A percentile compares a stretch with the other conserved stretches of the same genome.
Conservation (phyloP, 108 stramenopile species). For the Poteriospumella lacustris region DNA sequence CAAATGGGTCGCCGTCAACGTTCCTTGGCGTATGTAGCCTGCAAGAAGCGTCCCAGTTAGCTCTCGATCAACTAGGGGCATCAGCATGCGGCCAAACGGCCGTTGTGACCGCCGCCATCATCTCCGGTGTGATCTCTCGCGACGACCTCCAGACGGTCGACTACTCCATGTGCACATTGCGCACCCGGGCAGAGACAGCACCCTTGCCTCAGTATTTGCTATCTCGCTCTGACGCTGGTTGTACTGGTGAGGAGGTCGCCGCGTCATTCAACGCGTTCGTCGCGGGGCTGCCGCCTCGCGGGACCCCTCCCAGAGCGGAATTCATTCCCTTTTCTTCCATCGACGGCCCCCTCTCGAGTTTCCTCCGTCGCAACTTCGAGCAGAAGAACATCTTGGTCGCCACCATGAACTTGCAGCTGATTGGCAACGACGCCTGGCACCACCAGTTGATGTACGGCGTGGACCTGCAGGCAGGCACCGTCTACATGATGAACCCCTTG, state of each 20-base stretch:
- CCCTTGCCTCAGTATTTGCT: background rate
- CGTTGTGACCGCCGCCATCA: background rate
- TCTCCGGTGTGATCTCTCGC: background rate
- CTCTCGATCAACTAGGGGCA: background rate
- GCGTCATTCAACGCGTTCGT: background rate
- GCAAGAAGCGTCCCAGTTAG: background rate
- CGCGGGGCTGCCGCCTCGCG: too few relatives aligned
- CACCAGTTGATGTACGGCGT: background rate
- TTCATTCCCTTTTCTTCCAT: background rate
- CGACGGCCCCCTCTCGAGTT: background rate
- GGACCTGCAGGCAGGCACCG: background rate
- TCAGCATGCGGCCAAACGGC: background rate
- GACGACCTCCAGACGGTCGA: background rate
- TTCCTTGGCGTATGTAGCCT: background rate
- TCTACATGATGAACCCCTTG: background rate
- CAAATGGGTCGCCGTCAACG: too few relatives aligned
- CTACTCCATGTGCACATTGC: background rate
- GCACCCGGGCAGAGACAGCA: background rate
- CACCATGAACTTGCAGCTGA: background rate
- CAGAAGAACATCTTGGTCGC: background rate
- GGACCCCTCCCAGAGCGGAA: too few relatives aligned
- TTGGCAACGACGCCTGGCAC: conserved; percentile 15
- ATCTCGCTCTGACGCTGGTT: background rate
- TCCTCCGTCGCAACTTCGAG: background rate
- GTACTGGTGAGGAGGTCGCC: background rate